These are phyloP conservation scores for Rhytidiadelphus loreus DNA, from an alignment of 225 moss, liverwort and hornwort genomes.

Conservation along the genomic window DNA sequence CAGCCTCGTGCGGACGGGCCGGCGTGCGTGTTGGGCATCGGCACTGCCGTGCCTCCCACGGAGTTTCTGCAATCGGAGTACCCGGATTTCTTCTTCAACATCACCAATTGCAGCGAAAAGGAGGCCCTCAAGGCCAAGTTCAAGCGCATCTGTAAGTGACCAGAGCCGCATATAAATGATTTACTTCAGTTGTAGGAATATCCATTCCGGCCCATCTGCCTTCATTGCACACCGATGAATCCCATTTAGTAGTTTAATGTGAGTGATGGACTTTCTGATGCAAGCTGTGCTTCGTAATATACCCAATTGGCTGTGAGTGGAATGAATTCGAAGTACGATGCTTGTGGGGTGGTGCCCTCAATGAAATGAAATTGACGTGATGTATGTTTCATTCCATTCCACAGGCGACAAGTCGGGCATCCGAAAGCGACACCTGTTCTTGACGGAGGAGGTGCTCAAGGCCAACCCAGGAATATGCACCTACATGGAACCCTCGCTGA, in stretches of 20 bases:
- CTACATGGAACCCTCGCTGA: neutral
- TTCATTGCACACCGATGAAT: neutral
- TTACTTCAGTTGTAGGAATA: neutral
- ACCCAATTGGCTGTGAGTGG: neutral
- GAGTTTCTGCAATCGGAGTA: neutral
- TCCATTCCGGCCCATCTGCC: neutral
- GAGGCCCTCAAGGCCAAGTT: neutral
- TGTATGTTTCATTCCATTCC: neutral
- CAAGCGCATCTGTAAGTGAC: neutral
- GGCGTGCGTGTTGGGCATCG: neutral
- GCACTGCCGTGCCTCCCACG: neutral
- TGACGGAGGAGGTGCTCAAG: neutral
- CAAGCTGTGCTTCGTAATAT: neutral
- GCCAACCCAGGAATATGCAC: neutral
- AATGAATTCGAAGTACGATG: neutral
- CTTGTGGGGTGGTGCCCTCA: neutral
- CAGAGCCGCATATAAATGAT: too few relatives aligned
- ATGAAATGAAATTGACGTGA: neutral
- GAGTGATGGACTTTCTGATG: neutral
- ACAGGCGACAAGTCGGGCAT: neutral
- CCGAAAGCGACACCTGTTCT: neutral
- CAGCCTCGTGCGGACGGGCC: neutral
- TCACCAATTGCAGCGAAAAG: neutral
- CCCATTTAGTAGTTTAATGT: neutral
- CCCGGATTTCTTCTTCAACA: neutral